These are phyloP conservation scores for Ophiostoma himal-ulmi DNA, from an alignment of 2,329 filamentous ascomycete genomes.

Conservation along the genomic window DNA sequence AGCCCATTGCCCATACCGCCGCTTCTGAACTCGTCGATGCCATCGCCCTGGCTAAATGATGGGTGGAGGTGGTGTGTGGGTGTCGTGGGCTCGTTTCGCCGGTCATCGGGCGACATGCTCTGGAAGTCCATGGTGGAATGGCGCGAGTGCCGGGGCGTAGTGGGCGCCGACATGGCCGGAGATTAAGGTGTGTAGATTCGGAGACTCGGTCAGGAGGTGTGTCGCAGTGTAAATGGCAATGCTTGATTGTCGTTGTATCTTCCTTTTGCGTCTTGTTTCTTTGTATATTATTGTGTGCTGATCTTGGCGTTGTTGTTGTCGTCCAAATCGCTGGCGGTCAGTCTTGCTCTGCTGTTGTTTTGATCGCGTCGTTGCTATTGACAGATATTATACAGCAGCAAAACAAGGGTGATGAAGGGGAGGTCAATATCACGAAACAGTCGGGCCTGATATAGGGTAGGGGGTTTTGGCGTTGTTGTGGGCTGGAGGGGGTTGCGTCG, in stretches of 20 bases:
- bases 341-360: not conserved
- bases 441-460: conserved; percentile 22
- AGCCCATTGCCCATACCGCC: conserved; percentile 17
- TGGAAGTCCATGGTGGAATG: conserved; percentile 51
- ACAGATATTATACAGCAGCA: conserved; percentile 18
- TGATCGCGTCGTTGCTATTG: conserved; percentile 21
- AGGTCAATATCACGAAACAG: conserved; percentile 21
- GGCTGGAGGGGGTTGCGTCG: conserved; percentile 5
- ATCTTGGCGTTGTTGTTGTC: conserved; percentile 9
- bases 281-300: not conserved
- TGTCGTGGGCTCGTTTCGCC: conserved; percentile 46
- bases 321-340: not conserved
- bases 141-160: conserved; percentile 55
- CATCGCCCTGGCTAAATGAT: conserved; percentile 42
- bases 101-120: conserved; percentile 38
- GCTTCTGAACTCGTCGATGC: conserved; percentile 35
- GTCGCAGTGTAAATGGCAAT: not conserved
- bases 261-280: not conserved
- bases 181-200: too few species aligned
- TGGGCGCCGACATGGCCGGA: conserved; percentile 37
- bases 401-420: conserved; percentile 13
- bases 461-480: conserved; percentile 10
- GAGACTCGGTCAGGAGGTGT: not conserved
- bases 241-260: not conserved
- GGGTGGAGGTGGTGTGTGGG: conserved; percentile 38